Percentiles rank a stretch among this genome's conserved stretches.
These are phyloP conservation scores for Fusarium buxicola DNA, from an alignment of 2,329 filamentous ascomycete species.

Conservation along the genomic window DNA sequence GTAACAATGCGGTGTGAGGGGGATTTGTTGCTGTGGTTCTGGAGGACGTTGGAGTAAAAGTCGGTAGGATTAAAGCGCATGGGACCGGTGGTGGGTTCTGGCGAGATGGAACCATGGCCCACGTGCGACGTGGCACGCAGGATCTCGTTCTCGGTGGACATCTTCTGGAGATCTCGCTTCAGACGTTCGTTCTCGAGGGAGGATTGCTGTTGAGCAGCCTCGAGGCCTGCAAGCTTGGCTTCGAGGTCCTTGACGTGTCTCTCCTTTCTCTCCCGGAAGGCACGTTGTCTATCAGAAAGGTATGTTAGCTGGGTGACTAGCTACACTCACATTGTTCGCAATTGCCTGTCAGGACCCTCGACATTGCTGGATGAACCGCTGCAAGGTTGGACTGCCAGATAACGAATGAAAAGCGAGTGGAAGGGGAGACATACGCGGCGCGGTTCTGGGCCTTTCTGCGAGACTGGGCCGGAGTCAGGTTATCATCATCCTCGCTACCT, in stretches of 20 bases:
- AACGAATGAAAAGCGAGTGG: not conserved
- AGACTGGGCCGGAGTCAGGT: slow-evolving; percentile 67
- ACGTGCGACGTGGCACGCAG: slow-evolving; percentile 79
- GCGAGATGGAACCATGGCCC: slow-evolving; percentile 54
- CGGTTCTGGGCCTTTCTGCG: slow-evolving; percentile 71
- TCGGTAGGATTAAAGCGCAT: slow-evolving; percentile 79
- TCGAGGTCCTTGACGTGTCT: slow-evolving; percentile 94
- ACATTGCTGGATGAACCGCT: not conserved
- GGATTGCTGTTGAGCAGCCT: slow-evolving; percentile 77
- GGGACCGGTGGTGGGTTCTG: slow-evolving; percentile 71
- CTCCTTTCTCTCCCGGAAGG: slow-evolving; percentile 96
- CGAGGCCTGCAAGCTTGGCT: slow-evolving; percentile 81
- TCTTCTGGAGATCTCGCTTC: slow-evolving; percentile 84
- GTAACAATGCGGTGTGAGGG: slow-evolving; percentile 77
- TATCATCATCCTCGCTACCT: slow-evolving; percentile 67
- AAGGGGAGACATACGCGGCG: slow-evolving; percentile 63
- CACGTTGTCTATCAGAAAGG: slow-evolving; percentile 76
- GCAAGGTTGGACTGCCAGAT: not conserved
- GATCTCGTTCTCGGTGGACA: slow-evolving; percentile 92
- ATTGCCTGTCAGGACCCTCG: not conserved
- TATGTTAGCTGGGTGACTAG: slow-evolving; percentile 28
- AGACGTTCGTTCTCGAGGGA: slow-evolving; percentile 88
- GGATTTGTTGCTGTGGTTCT: slow-evolving; percentile 70
- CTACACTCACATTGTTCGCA: not conserved
- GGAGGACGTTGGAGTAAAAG: slow-evolving; percentile 73